A percentile compares a stretch with the other conserved stretches of the same genome.
phyloP scores from a whole-genome alignment of 2,329 filamentous ascomycete species.

The Coniochaeta sp. region DNA sequence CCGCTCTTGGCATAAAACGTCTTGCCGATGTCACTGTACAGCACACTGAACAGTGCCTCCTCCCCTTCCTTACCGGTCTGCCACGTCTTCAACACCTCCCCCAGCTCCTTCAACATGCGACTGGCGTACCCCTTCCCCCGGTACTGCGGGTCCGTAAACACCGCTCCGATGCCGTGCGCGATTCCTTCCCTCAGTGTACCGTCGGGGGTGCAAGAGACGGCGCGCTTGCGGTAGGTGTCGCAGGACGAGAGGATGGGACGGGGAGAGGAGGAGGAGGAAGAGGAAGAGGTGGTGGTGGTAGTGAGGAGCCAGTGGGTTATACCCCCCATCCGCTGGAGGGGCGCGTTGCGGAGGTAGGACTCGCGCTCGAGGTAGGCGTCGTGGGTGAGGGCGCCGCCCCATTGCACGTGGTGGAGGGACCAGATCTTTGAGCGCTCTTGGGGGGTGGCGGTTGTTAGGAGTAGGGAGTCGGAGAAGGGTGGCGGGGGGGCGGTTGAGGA shows the following conservation, averaged over 20 bases:
- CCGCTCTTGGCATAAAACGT: slow-evolving; percentile 70
- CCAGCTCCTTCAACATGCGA: slow-evolving; percentile 66
- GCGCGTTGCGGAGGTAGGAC: slow-evolving; percentile 46
- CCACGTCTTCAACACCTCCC: slow-evolving; percentile 30
- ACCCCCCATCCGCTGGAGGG: slow-evolving; percentile 51
- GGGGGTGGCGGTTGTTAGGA: slow-evolving; percentile 49
- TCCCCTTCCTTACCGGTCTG: slow-evolving; percentile 20
- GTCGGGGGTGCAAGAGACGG: slow-evolving; percentile 34
- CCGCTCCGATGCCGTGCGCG: slow-evolving; percentile 70
- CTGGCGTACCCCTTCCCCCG: slow-evolving; percentile 70
- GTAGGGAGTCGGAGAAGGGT: slow-evolving; percentile 27
- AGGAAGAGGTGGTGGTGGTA: no score
- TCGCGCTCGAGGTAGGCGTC: slow-evolving; percentile 55
- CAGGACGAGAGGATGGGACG: slow-evolving; percentile 56
- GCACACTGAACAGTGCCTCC: slow-evolving; percentile 58
- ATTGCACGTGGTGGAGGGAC: slow-evolving; percentile 47
- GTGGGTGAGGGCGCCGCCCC: slow-evolving; percentile 50
- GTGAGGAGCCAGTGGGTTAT: slow-evolving; percentile 61
- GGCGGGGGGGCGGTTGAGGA: slow-evolving; percentile 24
- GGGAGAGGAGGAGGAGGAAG: no score
- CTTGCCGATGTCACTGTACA: slow-evolving; percentile 85
- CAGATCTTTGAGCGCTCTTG: slow-evolving; percentile 49
- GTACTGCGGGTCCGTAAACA: slow-evolving; percentile 64
- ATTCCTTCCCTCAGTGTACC: slow-evolving; percentile 44
- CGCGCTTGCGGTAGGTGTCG: slow-evolving; percentile 56